A percentile compares a stretch with the other conserved stretches of the same genome.
Evolutionary conservation across 192 early-diverging fungal genomes (phyloP).

Genomic region (Fimicolochytrium jonesii): DNA sequence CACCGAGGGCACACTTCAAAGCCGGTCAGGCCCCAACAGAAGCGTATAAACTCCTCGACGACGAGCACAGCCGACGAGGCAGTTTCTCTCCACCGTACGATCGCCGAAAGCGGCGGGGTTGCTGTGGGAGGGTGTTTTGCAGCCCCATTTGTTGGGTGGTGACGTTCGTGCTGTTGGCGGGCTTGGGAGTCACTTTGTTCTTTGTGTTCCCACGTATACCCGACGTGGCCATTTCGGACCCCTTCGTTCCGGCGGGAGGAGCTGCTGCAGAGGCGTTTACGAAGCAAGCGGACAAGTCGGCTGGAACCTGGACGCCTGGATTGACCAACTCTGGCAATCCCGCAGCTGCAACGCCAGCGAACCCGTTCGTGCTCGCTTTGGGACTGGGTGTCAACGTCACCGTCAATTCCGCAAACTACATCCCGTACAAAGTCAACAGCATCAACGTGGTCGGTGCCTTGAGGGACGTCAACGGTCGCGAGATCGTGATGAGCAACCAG

Average conservation of each 20-base stretch:
- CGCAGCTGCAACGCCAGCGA: neutral
- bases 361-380: slow-evolving; percentile 14
- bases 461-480: slow-evolving; percentile 6
- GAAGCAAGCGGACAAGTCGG: neutral
- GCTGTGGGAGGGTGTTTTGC: slow-evolving; percentile 24
- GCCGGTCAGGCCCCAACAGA: too few species aligned
- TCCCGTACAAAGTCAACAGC: neutral
- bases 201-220: slow-evolving; percentile 33
- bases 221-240: slow-evolving; percentile 15
- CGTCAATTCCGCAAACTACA: slow-evolving; percentile 30
- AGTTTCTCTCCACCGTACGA: too few species aligned
- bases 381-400: slow-evolving; percentile 20
- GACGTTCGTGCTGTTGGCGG: slow-evolving; percentile 12
- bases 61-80: too few species aligned
- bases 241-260: slow-evolving; percentile 8
- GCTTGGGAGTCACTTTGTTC: slow-evolving; percentile 26
- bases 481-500: neutral
- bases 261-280: neutral
- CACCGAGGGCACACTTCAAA: too few species aligned
- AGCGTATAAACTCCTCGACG: too few species aligned
- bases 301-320: slow-evolving; percentile 4
- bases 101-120: too few species aligned
- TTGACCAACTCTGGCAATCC: neutral
- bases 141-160: slow-evolving; percentile 6
- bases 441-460: slow-evolving; percentile 3